These are phyloP conservation scores for Backusella luteola DNA, from an alignment of 192 early-diverging fungal species.

Conservation along the genomic window DNA sequence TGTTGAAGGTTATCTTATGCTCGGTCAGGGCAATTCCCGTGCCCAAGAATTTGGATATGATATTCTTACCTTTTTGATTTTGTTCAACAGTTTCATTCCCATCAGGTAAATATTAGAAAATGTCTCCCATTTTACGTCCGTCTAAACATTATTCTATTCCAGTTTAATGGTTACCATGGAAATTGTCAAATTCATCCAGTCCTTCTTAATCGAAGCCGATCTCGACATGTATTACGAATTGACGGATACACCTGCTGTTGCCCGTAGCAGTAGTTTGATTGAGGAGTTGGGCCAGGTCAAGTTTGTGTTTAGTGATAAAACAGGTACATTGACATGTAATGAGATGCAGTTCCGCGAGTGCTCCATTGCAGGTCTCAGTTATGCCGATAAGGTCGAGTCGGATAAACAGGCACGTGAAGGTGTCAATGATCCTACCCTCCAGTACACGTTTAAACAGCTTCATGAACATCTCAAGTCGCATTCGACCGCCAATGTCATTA, in stretches of 20 bases:
- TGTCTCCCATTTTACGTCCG: neutral
- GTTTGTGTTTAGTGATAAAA: constrained; percentile 59
- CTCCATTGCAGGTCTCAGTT: constrained; percentile 90
- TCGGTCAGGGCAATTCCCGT: constrained; percentile 18
- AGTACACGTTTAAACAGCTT: constrained; percentile 64
- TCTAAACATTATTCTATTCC: constrained; percentile 13
- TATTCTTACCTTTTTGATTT: constrained; percentile 95
- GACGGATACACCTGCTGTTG: constrained; percentile 92
- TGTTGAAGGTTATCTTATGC: constrained; percentile 41
- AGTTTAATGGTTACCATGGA: constrained; percentile 99
- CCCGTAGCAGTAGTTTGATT: constrained; percentile 87
- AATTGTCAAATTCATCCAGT: constrained; percentile 91
- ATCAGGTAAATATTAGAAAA: constrained; percentile 58
- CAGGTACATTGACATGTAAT: constrained; percentile 29
- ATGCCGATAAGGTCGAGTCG: constrained; percentile 88
- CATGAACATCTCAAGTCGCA: constrained; percentile 60
- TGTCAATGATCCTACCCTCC: constrained; percentile 56
- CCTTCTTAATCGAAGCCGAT: constrained; percentile 86
- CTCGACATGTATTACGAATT: constrained; percentile 96
- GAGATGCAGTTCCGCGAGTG: constrained; percentile 85
- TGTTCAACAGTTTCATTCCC: constrained; percentile 99
- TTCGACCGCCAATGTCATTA: constrained; percentile 64
- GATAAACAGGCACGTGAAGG: constrained; percentile 81
- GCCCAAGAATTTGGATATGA: constrained; percentile 74
- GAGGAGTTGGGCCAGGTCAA: constrained; percentile 94